Base-by-base conservation (phyloP, 805 yeast species). In the Yarrowia deformans region DNA sequence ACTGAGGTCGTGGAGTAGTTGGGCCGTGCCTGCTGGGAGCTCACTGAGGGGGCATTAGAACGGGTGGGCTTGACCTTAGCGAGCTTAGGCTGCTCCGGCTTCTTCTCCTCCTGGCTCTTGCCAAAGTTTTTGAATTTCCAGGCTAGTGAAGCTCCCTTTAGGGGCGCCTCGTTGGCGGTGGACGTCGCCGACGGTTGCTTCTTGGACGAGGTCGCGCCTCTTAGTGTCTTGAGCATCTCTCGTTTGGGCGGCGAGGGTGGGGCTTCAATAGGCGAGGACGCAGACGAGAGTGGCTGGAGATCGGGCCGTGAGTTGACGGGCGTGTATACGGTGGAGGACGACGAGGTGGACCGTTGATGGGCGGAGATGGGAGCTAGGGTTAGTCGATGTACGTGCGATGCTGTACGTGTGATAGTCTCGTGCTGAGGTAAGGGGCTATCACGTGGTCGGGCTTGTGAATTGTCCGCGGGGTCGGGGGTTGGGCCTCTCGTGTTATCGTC, bases 171-270 rank as follows among this genome's bases (percentile, higher is more conserved):
- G 48, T 40, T 63, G 45, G 68, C 56, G 48, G 68, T 18, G 14
- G 55, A 16, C 16, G 68, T 9, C 16, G 68, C 39, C 35, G 68
- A 19, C 42, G 68, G 46, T 32, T 63, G 55, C 46, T 63, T 63
- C 39, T 63, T 63, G 48, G 68, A 63, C 43, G 66, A 40, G 32
- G 58, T 39, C 16, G 60, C 58, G 40, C 69, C 69, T 52, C 69
- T 32, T n/a, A 67, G 52, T n/a, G 69, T 67, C 69, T 52, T 67
- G 35, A 67, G 64, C 69, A 67, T 67, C 64, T 67, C 66, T n/a
- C 69, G 69, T 52, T 67, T 67, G 16, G 63, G 66, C 37, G 69
- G 66, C 39, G 68, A 63, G 39, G 56, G 68, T 29, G 66, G 66
- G 42, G 66, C 52, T 52, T 60, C 66, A 32, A 34, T 60, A 18